Evolutionary conservation across 495 filamentous ascomycete genomes (phyloP), one percentile per base, ranked within the genome.

Genomic region (Talaromyces borbonicus): DNA sequence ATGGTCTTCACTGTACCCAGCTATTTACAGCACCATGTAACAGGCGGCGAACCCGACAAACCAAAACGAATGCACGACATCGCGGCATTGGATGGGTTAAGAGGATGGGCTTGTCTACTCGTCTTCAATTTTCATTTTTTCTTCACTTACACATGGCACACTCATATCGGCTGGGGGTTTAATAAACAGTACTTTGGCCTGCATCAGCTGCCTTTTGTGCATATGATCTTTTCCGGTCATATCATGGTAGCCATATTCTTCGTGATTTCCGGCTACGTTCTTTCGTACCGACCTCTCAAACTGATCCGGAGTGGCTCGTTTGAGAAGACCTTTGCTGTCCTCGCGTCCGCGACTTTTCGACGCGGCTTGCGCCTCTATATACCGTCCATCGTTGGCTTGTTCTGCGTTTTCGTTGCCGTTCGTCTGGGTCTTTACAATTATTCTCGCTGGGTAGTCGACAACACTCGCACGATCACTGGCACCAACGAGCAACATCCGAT

Each of bases 211-310:
- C 82, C 81, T 4, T 72, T 81, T 49, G 23, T 84, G 3, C 74
- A 81, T 39, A 61, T 85, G 46, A 51, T 84, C 8, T 78, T 77
- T 56, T 77, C 75, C 5, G 81, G 79, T 24, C 74, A 77, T 41
- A 77, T 82, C 39, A 83, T 83, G 80, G 81, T 86, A 8, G 73
- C 79, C 55, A 75, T 84, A 37, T 85, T 86, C 67, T 85, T 84
- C 61, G 76, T 84, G 46, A 78, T 86, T 33, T 83, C 80, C 5
- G 81, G 82, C 49, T 83, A 80, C 49, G 80, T 79, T 1, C 66
- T 85, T 7, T 80, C 79, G 11, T 75, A 78, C 49, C 81, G 83
- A 49, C 77, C 82, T 0, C 56, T 85, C 26, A 74, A 73, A 48
- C 61, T 67, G n/a, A 73, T 79, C 31, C 78, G 77, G 42, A 64